Evolutionary conservation across 83 land plant species (phyloP).

Genomic region (Picea abies): DNA sequence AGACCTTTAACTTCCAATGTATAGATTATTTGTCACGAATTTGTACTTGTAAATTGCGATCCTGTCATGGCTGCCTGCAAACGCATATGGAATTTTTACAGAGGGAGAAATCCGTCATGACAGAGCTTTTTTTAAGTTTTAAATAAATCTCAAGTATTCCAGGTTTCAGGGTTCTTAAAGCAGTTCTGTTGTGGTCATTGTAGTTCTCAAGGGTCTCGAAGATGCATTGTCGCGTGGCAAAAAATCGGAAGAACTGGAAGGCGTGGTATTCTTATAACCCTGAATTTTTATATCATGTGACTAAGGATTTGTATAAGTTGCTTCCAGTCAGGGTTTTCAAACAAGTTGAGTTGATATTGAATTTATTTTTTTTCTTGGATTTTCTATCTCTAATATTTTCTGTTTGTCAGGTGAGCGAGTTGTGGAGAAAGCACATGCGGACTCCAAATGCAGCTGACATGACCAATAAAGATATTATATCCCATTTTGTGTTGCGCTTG

Average conservation of each 20-base stretch:
- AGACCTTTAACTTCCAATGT: no score
- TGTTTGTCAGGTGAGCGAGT: constrained; percentile 48
- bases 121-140: no score
- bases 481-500: constrained; percentile 90
- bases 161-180: no score
- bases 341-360: no score
- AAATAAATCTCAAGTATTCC: no score
- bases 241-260: constrained; percentile 76
- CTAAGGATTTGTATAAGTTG: constrained; percentile 1
- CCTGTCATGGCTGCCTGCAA: no score
- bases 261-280: constrained; percentile 49
- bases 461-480: constrained; percentile 77
- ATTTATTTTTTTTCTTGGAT: no score
- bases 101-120: no score
- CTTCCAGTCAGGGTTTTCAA: background rate
- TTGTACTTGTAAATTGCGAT: no score
- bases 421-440: constrained; percentile 92
- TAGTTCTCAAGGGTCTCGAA: constrained; percentile 85
- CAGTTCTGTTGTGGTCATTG: background rate
- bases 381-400: background rate
- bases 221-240: constrained; percentile 89
- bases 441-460: constrained; percentile 50
- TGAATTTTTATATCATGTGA: background rate
- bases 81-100: no score
- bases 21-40: no score